Percentiles rank a stretch among this genome's conserved stretches.
These are phyloP conservation scores for Pugionium dolabratum DNA, from an alignment of 345 rosid species.

Conservation along the genomic window DNA sequence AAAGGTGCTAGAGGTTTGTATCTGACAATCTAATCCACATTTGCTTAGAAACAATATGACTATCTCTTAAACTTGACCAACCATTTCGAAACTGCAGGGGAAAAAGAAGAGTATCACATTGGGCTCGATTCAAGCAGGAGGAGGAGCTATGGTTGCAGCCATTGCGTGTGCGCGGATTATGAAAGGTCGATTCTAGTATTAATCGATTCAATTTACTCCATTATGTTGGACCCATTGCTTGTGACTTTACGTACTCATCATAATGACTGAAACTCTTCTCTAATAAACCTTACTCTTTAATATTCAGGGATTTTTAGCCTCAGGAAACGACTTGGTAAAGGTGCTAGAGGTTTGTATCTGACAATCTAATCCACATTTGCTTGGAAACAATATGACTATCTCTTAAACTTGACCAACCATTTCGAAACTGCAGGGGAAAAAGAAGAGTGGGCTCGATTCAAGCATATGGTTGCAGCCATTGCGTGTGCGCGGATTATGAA, in stretches of 20 bases:
- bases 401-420: slow-evolving; percentile 12
- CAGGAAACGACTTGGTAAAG: slow-evolving; percentile 52
- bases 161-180: slow-evolving; percentile 63
- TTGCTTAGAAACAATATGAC: slow-evolving; percentile 15
- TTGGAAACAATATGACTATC: slow-evolving; percentile 13
- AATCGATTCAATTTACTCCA: not conserved
- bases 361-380: slow-evolving; percentile 16
- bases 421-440: slow-evolving; percentile 50
- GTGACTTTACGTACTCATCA: too few relatives aligned
- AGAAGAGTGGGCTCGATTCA: slow-evolving; percentile 59
- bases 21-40: slow-evolving; percentile 20
- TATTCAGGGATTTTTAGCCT: slow-evolving; percentile 50
- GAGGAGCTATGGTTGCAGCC: slow-evolving; percentile 58
- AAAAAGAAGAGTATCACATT: slow-evolving; percentile 29
- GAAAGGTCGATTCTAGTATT: slow-evolving; percentile 48
- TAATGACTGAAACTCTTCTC: too few relatives aligned
- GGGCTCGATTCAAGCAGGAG: slow-evolving; percentile 53
- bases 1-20: slow-evolving; percentile 56
- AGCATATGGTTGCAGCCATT: slow-evolving; percentile 68
- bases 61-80: slow-evolving; percentile 12
- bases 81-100: slow-evolving; percentile 50
- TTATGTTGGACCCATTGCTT: slow-evolving; percentile 12
- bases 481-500: slow-evolving; percentile 64
- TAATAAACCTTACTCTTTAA: not conserved
- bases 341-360: slow-evolving; percentile 53